Evolutionary conservation across 2,329 filamentous ascomycete genomes (phyloP), one percentile per base, ranked within the genome.

Genomic region (Aspergillus udagawae): DNA sequence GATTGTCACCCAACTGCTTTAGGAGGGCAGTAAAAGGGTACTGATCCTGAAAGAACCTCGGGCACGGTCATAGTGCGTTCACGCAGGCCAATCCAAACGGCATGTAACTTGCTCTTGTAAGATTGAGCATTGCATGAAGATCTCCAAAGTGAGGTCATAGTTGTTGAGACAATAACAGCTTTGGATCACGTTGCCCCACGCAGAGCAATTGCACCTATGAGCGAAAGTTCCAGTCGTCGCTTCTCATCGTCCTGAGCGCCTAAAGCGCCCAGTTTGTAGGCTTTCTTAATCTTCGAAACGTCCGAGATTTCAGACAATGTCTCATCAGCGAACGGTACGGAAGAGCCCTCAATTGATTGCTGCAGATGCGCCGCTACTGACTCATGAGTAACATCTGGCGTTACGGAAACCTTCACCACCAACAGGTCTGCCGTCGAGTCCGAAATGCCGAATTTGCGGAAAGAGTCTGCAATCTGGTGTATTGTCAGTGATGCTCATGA

Each of bases 391-490:
- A 78, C 73, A 35, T 75, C 71, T 49, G 78, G 74, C 0, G 79
- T 78, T 17, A 82, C 79, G 9, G 86, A 82, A 25, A 97, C 81
- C 71, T 97, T 97, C 67, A 97, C 81, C 6, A 90, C 86, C 2
- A 97, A 77, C n/a, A 99, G 75, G 64, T 87, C 75, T 48, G 82
- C 86, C 2, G 89, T 94, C 10, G 80, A 77, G 12, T 90, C 84
- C 0, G 83, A 80, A 57, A 97, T 86, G 50, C 94, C 94, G 69
- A 94, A 96, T 54, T 88, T 87, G 32, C 91, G 88, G 75, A 97
- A 97, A 0, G 92, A 88, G 65, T 97, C 92, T 52, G 91, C 85
- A 68, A 99, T 97, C 91, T 95, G 64, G 32, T 52, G 23, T 21
- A 38, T 41, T 53, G 54, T 70, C 60, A 69, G 67, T 35, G 49